phyloP scores from a whole-genome alignment of 1,284 basidiomycete genomes.

The Sanghuangporus weigelae region DNA sequence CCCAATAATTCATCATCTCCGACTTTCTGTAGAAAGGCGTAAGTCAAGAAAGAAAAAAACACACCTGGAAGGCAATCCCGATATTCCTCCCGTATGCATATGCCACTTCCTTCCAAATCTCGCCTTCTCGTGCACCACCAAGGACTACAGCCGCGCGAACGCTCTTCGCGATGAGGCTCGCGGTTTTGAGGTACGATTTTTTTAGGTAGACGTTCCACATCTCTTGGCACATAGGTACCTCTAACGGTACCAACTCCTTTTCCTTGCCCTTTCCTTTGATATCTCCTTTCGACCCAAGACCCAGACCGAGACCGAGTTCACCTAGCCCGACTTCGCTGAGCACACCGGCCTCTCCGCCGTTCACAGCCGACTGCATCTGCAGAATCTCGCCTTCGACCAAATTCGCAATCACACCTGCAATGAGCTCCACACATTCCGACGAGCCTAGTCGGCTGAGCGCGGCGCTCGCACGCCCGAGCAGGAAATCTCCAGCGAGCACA shows the following conservation, averaged over 20 bases:
- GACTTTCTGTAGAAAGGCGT: not conserved
- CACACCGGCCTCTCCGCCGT: constrained; percentile 20
- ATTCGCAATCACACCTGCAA: constrained; percentile 91
- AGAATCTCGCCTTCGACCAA: constrained; percentile 96
- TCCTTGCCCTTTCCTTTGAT: not conserved
- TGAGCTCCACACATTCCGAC: constrained; percentile 88
- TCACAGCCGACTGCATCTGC: constrained; percentile 60
- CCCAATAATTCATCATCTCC: not conserved
- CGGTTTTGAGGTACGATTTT: constrained; percentile 96
- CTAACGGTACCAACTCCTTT: not conserved
- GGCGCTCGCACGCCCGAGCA: constrained; percentile 88
- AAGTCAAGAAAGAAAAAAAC: constrained; percentile 23
- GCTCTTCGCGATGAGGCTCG: constrained; percentile 93
- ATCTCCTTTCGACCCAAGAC: not conserved
- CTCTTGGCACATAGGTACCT: constrained; percentile 28
- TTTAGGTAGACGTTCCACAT: constrained; percentile 87
- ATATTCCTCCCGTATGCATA: constrained; percentile 89
- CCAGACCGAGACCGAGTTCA: constrained; percentile 15
- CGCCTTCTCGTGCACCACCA: constrained; percentile 79
- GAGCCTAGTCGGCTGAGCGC: constrained; percentile 85
- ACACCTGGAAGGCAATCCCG: constrained; percentile 92
- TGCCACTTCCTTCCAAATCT: constrained; percentile 88
- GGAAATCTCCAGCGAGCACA: constrained; percentile 92
- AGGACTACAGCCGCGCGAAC: constrained; percentile 86
- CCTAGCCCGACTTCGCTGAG: constrained; percentile 2